Evolutionary conservation across 2,329 filamentous ascomycete genomes (phyloP), one percentile per base, ranked within the genome.

Genomic region (Penicillium sp.): DNA sequence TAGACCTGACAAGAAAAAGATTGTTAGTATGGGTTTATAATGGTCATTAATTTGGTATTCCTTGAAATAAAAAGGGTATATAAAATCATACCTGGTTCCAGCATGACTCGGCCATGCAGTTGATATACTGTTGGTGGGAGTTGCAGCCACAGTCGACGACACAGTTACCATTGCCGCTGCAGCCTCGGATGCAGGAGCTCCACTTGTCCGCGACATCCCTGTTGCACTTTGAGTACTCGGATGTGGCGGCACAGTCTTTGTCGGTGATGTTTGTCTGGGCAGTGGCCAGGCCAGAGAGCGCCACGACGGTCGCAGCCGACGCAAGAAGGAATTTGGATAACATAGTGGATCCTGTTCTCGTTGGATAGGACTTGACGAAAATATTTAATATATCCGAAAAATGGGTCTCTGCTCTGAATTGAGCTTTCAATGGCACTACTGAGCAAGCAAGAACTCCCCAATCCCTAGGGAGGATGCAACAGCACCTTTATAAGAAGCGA

Each of bases 91-190:
- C 69, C 55, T 71, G 67, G 56, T 76, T 76, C 74, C 74, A 76
- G 64, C 73, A 76, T 23, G 65, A 63, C 27, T 70, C 61, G 2
- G 72, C 68, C 66, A 75, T 75, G 66, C 74, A 75, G 53, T 76
- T 74, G 57, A 72, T 65, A 61, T 69, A 68, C 41, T 64, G 44
- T 41, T 65, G 64, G 49, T 68, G 64, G 2, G 62, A 60, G 23
- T 59, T 59, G 46, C 66, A 68, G 15, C 65, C 65, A 38, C 66
- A 68, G 39, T 64, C 55, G 2, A 65, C 62, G 11, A 56, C 58
- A 40, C 66, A 68, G 50, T 66, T 38, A 11, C 59, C 60, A 53
- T 64, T 48, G 19, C 65, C 64, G 19, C 59, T 62, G 48, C 66
- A 68, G 16, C 50, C 34, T 21, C 50, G 54, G 1, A 68, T 16